Percentiles rank a stretch among this genome's conserved stretches.
Evolutionary conservation across 78 protist species (phyloP).

Genomic region (Dictyostelium capitatum): DNA sequence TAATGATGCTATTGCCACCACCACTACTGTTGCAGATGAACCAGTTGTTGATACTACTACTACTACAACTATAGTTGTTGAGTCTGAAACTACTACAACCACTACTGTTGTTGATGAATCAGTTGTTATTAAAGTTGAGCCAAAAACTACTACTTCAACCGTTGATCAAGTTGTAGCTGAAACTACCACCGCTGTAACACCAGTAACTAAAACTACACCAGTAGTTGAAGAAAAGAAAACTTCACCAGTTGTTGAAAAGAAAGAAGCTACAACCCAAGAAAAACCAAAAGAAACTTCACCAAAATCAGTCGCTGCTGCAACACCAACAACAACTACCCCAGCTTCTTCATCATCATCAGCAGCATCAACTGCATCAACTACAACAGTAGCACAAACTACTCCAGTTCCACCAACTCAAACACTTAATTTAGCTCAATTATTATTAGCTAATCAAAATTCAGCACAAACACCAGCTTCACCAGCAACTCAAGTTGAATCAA

Average conservation of each 20-base stretch:
- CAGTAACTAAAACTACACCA: background rate
- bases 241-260: background rate
- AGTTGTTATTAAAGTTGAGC: background rate
- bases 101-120: constrained; percentile 1
- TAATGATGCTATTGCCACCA: background rate
- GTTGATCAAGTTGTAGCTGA: background rate
- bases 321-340: constrained; percentile 15
- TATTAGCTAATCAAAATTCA: background rate
- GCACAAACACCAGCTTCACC: background rate
- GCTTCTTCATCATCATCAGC: background rate
- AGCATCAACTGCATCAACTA: background rate
- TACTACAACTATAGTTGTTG: background rate
- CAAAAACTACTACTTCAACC: background rate
- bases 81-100: background rate
- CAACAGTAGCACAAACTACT: background rate
- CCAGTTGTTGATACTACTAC: constrained; percentile 14
- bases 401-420: background rate
- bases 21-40: background rate
- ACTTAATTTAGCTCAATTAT: background rate
- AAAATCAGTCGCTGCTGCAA: background rate
- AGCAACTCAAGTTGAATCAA: background rate
- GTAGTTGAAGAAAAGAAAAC: background rate
- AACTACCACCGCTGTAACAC: background rate
- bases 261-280: background rate
- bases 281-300: constrained; percentile 12